These are phyloP conservation scores for Coemansia sp. DNA, from an alignment of 192 early-diverging fungal species.

Conservation along the genomic window DNA sequence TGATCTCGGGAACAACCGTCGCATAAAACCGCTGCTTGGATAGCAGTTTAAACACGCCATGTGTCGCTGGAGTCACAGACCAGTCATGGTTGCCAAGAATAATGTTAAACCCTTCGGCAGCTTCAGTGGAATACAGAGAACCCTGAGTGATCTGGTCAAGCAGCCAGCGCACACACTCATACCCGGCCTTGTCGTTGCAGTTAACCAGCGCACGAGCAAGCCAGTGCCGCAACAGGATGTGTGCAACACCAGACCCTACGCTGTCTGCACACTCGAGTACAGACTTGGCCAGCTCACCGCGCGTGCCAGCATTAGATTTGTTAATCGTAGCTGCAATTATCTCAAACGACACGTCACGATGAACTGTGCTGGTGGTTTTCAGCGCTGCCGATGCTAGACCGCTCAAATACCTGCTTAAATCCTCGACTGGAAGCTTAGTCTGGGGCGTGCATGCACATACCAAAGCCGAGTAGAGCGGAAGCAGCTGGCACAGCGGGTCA, in stretches of 20 bases:
- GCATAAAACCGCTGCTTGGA: constrained; percentile 87
- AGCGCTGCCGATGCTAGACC: constrained; percentile 47
- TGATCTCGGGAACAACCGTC: constrained; percentile 69
- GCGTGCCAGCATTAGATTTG: constrained; percentile 58
- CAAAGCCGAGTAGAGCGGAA: constrained; percentile 37
- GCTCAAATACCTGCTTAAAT: constrained; percentile 49
- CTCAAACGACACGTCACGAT: constrained; percentile 59
- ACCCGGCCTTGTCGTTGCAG: constrained; percentile 46
- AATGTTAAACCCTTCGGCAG: constrained; percentile 68
- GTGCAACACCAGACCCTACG: neutral
- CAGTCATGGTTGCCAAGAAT: constrained; percentile 72
- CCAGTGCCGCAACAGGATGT: constrained; percentile 37
- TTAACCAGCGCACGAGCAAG: constrained; percentile 38
- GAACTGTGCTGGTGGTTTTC: constrained; percentile 33
- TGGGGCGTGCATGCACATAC: constrained; percentile 49
- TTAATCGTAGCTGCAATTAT: constrained; percentile 64
- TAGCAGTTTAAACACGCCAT: constrained; percentile 58
- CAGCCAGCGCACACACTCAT: constrained; percentile 37
- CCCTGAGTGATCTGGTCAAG: constrained; percentile 26
- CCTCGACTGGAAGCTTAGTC: constrained; percentile 55
- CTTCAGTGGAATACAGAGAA: constrained; percentile 21
- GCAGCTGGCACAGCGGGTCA: constrained; percentile 3
- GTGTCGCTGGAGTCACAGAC: constrained; percentile 66
- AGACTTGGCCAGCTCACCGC: constrained; percentile 26
- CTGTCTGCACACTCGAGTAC: constrained; percentile 8